Evolutionary conservation across 305 asterid species (phyloP), one percentile per base, ranked within the genome.

Genomic region (Rubia occidens): DNA sequence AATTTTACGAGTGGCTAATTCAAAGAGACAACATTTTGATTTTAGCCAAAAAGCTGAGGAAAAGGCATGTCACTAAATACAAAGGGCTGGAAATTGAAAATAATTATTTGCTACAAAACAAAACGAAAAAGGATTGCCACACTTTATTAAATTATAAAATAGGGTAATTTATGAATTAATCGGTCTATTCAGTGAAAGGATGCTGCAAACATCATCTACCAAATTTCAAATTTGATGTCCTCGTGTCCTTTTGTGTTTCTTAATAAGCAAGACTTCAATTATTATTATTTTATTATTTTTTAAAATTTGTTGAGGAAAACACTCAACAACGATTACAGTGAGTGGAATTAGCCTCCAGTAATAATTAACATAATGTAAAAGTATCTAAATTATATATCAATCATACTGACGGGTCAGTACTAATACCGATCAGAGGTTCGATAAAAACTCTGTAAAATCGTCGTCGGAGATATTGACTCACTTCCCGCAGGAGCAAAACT

Each of bases 11-110:
- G 68, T 74, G 73, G 64, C 32, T 63, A 39, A 63, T 39, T 60
- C 72, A 67, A 44, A 49, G 72, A 67, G 61, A 56, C 61, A 62
- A 37, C 13, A 7, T 8, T 66, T 73, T 49, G 69, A 60, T 61
- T 62, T 67, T 74, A 68, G 56, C 73, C 73, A 67, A 47, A 68
- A 61, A 39, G 62, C 56, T 45, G 37, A 32, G 68, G 55, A 68
- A 60, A 74, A 45, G 54, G 71, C 21, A 42, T 20, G 14, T 68
- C 71, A 18, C 51, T 35, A 35, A 17, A 60, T 61, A 61, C 44
- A 61, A 61, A 53, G 58, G 63, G 49, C 71, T 51, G 39, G 14
- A 35, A 53, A 67, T 32, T 67, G 61, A n/a, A 67, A 67, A 51
- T 51, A 51, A 51, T 51, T 17, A 51, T 51, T 32, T 10, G 14